phyloP scores from a whole-genome alignment of 1,284 basidiomycete genomes.

The Coniferiporia weirii region DNA sequence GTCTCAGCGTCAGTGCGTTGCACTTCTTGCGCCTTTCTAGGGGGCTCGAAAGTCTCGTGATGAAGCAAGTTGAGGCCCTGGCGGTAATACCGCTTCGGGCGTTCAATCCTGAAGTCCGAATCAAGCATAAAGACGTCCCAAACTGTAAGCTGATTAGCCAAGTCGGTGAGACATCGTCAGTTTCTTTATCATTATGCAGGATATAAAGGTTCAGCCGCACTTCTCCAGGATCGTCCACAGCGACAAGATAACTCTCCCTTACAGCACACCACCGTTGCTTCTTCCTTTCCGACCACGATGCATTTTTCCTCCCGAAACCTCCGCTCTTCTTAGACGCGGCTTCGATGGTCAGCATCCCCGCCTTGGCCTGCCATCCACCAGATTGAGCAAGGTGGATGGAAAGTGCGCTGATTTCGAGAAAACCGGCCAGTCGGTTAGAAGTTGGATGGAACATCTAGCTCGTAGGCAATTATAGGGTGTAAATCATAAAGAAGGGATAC shows the following conservation, averaged over 20 bases:
- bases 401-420: constrained; percentile 91
- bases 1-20: constrained; percentile 3
- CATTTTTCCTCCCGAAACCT: constrained; percentile 58
- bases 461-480: constrained; percentile 1
- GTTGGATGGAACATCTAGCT: constrained; percentile 95
- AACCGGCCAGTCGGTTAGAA: constrained; percentile 88
- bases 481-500: not conserved
- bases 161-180: not conserved
- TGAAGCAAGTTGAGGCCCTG: constrained; percentile 67
- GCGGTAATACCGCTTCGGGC: constrained; percentile 71
- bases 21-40: constrained; percentile 21
- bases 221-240: constrained; percentile 84
- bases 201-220: constrained; percentile 33
- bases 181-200: not conserved
- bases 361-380: constrained; percentile 85
- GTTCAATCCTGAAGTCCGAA: constrained; percentile 82
- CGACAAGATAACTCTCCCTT: constrained; percentile 89
- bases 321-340: constrained; percentile 41
- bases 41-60: constrained; percentile 25
- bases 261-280: constrained; percentile 90
- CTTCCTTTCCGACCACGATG: constrained; percentile 64
- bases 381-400: constrained; percentile 81
- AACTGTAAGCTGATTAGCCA: constrained; percentile 52
- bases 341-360: constrained; percentile 73
- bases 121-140: constrained; percentile 97